phyloP scores from a whole-genome alignment of 108 stramenopile species.

The Discostella stelligeroides region DNA sequence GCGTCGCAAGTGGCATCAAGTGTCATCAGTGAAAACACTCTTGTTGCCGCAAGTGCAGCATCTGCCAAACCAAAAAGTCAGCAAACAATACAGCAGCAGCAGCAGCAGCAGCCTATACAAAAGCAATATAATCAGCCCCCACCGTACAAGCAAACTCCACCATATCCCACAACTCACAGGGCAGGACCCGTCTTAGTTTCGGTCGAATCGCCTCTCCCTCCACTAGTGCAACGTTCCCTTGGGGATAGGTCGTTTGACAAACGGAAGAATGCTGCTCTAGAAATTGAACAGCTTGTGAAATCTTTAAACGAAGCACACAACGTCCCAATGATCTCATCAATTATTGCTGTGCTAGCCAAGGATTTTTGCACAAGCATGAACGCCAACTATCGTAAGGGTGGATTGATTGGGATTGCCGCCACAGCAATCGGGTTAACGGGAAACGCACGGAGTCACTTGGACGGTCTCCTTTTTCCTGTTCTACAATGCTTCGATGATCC shows the following conservation, averaged over 20 bases:
- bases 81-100: conserved; percentile 8
- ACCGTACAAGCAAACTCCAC: conserved; percentile 15
- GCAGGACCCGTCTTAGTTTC: conserved; percentile 47
- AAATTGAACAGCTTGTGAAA: conserved; percentile 95
- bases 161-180: conserved; percentile 10
- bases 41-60: conserved; percentile 19
- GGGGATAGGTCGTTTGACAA: conserved; percentile 99
- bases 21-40: conserved; percentile 5
- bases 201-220: conserved; percentile 82
- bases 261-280: conserved; percentile 97
- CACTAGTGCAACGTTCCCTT: conserved; percentile 82
- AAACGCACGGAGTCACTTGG: conserved; percentile 68
- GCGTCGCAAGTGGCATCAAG: conserved; percentile 3
- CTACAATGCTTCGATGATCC: conserved; percentile 99
- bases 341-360: conserved; percentile 88
- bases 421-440: conserved; percentile 94
- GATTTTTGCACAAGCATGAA: conserved; percentile 98
- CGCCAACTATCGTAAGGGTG: conserved; percentile 97
- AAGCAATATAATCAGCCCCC: conserved; percentile 10
- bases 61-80: conserved; percentile 6
- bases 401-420: conserved; percentile 96
- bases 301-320: conserved; percentile 82
- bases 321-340: conserved; percentile 77
- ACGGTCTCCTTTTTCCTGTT: conserved; percentile 91
- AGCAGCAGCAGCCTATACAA: not conserved